phyloP scores from a whole-genome alignment of 2,329 filamentous ascomycete genomes.

The Monilinia fructicola region DNA sequence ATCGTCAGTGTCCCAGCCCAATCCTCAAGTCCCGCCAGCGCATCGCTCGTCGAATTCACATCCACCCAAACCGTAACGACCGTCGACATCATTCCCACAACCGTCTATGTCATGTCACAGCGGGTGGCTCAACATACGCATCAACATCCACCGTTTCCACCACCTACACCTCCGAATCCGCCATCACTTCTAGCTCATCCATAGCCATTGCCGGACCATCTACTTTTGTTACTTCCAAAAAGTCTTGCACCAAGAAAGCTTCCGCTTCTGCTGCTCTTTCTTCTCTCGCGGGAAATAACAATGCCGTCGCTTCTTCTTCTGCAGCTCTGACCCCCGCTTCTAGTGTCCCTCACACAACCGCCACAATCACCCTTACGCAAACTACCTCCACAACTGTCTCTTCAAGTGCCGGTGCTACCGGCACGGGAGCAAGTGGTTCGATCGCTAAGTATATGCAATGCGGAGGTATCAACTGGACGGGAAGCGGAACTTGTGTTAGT shows the following conservation, averaged over 20 bases:
- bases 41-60: slow-evolving; percentile 1
- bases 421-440: slow-evolving; percentile 7
- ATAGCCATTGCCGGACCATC: neutral
- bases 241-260: slow-evolving; percentile 12
- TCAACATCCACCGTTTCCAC: neutral
- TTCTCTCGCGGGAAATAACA: slow-evolving; percentile 9
- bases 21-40: neutral
- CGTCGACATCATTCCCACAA: neutral
- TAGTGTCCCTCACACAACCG: slow-evolving; percentile 1
- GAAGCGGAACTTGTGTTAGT: slow-evolving; percentile 32
- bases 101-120: neutral
- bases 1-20: neutral
- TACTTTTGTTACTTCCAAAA: slow-evolving; percentile 13
- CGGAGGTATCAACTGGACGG: slow-evolving; percentile 35
- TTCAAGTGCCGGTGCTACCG: slow-evolving; percentile 10
- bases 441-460: slow-evolving; percentile 33
- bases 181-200: neutral
- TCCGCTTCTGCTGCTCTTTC: neutral
- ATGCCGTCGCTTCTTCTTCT: neutral
- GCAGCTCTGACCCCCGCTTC: neutral
- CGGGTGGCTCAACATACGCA: neutral
- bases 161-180: neutral
- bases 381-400: neutral
- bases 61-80: neutral
- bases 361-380: neutral